phyloP scores from a whole-genome alignment of 2,329 filamentous ascomycete genomes.

The Epichloe elymi region DNA sequence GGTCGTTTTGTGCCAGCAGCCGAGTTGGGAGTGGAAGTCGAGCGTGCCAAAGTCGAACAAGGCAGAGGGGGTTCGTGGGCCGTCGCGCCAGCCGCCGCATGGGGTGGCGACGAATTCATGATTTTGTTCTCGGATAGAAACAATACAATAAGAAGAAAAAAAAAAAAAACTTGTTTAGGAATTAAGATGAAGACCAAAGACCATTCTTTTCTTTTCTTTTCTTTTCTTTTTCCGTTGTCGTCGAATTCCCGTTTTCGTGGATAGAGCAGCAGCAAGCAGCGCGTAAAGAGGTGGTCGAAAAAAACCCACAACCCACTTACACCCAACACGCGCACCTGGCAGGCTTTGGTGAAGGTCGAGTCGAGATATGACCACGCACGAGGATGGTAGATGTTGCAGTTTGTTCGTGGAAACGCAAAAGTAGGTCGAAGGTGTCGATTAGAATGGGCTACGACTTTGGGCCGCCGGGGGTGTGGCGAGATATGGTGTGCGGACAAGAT shows the following conservation, averaged over 20 bases:
- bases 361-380: neutral
- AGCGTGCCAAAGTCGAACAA: slow-evolving; percentile 3
- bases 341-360: neutral
- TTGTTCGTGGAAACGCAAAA: neutral
- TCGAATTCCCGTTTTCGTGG: slow-evolving; percentile 1
- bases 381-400: neutral
- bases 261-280: slow-evolving; percentile 10
- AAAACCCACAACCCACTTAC: neutral
- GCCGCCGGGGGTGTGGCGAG: neutral
- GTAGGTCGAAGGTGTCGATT: neutral
- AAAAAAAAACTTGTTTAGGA: neutral
- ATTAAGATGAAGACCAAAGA: neutral
- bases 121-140: neutral
- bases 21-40: neutral
- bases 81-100: neutral
- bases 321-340: slow-evolving; percentile 1
- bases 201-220: neutral
- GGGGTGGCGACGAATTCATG: slow-evolving; percentile 29
- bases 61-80: slow-evolving; percentile 21
- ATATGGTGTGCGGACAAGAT: neutral
- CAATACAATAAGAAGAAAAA: no score
- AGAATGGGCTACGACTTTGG: neutral
- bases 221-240: neutral
- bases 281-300: slow-evolving; percentile 1
- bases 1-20: slow-evolving; percentile 43